These are phyloP conservation scores for Pseudohalonectria lignicola DNA, from an alignment of 2,329 filamentous ascomycete species.

Conservation along the genomic window DNA sequence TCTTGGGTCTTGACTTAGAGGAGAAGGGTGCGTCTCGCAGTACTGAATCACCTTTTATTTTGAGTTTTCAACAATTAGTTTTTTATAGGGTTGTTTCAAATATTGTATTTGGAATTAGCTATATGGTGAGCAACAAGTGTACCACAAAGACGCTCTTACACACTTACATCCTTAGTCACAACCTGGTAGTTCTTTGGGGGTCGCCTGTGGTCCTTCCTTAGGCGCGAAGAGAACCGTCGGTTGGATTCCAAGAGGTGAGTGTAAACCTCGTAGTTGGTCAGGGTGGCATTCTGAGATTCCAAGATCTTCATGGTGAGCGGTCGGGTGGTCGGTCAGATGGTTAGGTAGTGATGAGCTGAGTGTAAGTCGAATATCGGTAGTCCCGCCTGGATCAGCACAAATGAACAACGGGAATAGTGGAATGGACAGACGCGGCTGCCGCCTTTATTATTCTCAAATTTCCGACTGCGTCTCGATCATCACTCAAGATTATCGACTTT, in stretches of 20 bases:
- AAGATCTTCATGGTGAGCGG: conserved; percentile 51
- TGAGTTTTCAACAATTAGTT: not conserved
- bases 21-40: conserved; percentile 41
- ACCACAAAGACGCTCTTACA: too few species aligned
- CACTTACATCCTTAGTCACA: conserved; percentile 51
- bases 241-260: conserved; percentile 42
- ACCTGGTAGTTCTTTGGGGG: conserved; percentile 17
- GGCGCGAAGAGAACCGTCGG: conserved; percentile 18
- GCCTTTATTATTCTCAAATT: too few species aligned
- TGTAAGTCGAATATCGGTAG: not conserved
- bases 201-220: conserved; percentile 1
- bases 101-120: too few species aligned
- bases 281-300: conserved; percentile 56
- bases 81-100: conserved; percentile 5
- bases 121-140: too few species aligned
- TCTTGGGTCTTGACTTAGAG: conserved; percentile 41
- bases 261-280: conserved; percentile 67
- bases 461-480: too few species aligned
- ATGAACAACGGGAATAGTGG: too few species aligned
- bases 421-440: too few species aligned
- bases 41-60: conserved; percentile 49
- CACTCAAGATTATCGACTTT: too few species aligned
- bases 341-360: not conserved
- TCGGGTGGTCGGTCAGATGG: not conserved
- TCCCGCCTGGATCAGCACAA: too few species aligned